Base-by-base conservation (phyloP, 352 stramenopile species). In the Globisporangium apiculatum region DNA sequence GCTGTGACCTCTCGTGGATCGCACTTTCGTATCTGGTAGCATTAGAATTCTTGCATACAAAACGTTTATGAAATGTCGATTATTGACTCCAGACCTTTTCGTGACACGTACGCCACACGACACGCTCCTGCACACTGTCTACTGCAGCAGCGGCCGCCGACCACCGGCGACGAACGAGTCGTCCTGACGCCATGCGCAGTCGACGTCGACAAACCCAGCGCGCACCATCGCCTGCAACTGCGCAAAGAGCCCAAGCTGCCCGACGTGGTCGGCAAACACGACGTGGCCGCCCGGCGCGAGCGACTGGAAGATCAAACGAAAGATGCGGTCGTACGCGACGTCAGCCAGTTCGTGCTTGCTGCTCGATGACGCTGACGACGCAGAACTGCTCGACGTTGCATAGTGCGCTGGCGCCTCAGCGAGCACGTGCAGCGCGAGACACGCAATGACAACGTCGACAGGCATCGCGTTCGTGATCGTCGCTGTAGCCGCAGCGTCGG, bases 81-180 rank as follows among this genome's bases (percentile, higher is more conserved):
- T 31, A 31, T 2, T 31, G 24, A 31, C 24, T 31, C 24, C 24
- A 31, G 24, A 31, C 24, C 24, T 31, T 31, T 31, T 31, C 24
- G 24, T 31, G 24, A 3, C 24, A 31, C 24, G 24, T 2, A 31
- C 2, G 24, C 3, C 24, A 31, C 24, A 31, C 24, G 24, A 31
- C 24, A 5, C 47, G 48, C 40, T 51, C 11, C 40, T 43, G 11
- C 40, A 3, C 40, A 43, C 40, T 17, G 24, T 38, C n/a, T 48
- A 48, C 17, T 46, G 36, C 10, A 15, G 10, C 14, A 48, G 8
- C 11, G 79, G 75, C 37, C 73, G 77, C 5, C 76, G 71, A 3
- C 68, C 83, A 18, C 83, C 80, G 6, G 79, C 72, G 15, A 91
- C 78, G 45, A 93, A 93, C 45, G 80, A 91, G 45, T 89, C 83